Base-by-base conservation (phyloP, 306 rosid species). In the Cucumis melo region DNA sequence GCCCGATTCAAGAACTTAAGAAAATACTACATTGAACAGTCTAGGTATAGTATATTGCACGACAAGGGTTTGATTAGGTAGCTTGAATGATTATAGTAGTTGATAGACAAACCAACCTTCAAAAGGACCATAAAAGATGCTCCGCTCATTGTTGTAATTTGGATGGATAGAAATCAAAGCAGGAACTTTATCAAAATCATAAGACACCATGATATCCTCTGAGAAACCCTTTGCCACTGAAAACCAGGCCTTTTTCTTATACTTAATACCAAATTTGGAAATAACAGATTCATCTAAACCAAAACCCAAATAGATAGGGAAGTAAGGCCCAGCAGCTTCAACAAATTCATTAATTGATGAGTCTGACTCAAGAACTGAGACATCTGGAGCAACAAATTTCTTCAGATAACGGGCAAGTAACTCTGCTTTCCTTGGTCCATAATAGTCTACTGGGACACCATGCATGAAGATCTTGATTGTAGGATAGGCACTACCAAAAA, bases 211-310 rank as follows among this genome's bases (percentile, higher is more conserved):
- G 56, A 80, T 78, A 80, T 95, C 95, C 87, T 92, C 99, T 0
- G 99, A 90, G 81, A 95, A 90, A 77, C 84, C 96, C 85, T 88
- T 90, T 32, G 93, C 98, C 81, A 95, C 97, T 11, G 97, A 85
- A 83, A 95, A 95, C 99, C 98, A 95, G 50, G 99, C 98, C 83
- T 86, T 90, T 53, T 87, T 92, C 91, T 89, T 92, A 80, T 90
- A 92, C 82, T 90, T 89, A 77, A 74, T 13, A 54, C 89, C 98
- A 6, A 88, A 68, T 62, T 81, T 81, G 39, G 91, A 89, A 74
- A 95, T 81, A 65, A 85, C 5, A 0, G 96, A 86, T 76, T 78
- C 85, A 16, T 89, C 66, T 84, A 95, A 83, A 64, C 97, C 99
- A 83, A 95, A 95, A 36, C 98, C 98, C 64, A 95, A 84, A 81